Base-by-base conservation (phyloP, 2,329 filamentous ascomycete species). In the Pyrenochaeta sp. region DNA sequence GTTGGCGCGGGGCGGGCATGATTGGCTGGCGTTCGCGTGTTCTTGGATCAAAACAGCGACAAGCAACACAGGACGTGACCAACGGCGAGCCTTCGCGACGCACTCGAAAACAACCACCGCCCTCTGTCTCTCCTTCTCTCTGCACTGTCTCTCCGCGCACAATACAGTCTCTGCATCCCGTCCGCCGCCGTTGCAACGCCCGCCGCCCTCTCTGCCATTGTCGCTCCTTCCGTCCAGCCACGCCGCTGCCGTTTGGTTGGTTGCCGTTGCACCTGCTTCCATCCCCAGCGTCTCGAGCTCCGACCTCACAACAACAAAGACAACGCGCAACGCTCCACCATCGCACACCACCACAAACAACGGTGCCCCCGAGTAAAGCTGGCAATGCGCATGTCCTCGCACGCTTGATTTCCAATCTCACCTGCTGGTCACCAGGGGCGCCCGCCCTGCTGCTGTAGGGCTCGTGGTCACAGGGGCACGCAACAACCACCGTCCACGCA, bases 11-110 rank as follows among this genome's bases (percentile, higher is more conserved):
- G 35, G 39, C 30, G 42, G 51, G 15, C 23, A n/a, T 55, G 48
- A 53, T 59, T 60, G 61, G 58, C 37, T 52, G 53, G 28, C 32
- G 40, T 30, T 47, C 55, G 55, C 51, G 56, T 48, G 43, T 39
- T 40, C 47, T 47, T 41, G 36, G 31, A 51, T 44, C 62, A 63
- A 58, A 62, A 61, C 61, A 63, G 53, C 55, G 53, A 55, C 53
- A 52, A 52, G 46, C 55, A 51, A 60, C 58, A 63, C 54, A 60
- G 48, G 11, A 30, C 27, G 14, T 17, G 6, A 1, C 10, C 26
- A 5, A 28, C 11, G 15, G 35, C 45, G 29, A 47, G 50, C 41
- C 35, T 40, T 48, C 47, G 40, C 44, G 42, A 43, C 44, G 48
- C 32, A 35, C 51, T 35, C 48, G 41, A 45, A 46, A 44, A 44